Evolutionary conservation across 1,284 basidiomycete genomes (phyloP).

Genomic region (Irpex sp.): DNA sequence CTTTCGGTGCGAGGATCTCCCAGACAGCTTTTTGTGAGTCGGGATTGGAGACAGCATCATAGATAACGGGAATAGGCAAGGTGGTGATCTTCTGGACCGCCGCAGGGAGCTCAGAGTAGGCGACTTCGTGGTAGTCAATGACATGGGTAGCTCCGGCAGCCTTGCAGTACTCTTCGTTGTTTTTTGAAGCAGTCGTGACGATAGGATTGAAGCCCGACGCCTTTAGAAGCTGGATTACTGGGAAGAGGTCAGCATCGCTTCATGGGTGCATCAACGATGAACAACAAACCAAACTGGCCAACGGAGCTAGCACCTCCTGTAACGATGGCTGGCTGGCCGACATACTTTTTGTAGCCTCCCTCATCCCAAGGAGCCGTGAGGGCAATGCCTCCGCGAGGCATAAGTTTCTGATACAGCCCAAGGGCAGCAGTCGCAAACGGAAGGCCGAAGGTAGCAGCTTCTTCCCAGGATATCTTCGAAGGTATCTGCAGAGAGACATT

Average conservation of each 20-base stretch:
- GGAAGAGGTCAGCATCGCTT: background rate
- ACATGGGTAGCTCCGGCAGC: constrained; percentile 30
- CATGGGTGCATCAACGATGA: background rate
- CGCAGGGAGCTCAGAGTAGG: constrained; percentile 7
- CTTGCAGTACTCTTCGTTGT: constrained; percentile 26
- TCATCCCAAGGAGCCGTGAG: constrained; percentile 16
- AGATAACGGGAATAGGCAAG: constrained; percentile 13
- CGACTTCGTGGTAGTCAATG: constrained; percentile 19
- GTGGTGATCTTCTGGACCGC: constrained; percentile 10
- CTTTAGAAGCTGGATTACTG: constrained; percentile 26
- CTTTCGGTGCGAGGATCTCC: constrained; percentile 20
- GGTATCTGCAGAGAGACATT: constrained; percentile 11
- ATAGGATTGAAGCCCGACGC: constrained; percentile 22
- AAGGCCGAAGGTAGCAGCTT: constrained; percentile 17
- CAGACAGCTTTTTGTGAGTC: constrained; percentile 20
- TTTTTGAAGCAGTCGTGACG: constrained; percentile 24
- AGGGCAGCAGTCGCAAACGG: constrained; percentile 16
- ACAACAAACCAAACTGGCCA: constrained; percentile 31
- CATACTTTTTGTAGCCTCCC: constrained; percentile 23
- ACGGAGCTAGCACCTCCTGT: constrained; percentile 35
- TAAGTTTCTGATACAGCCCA: constrained; percentile 9
- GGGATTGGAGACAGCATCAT: constrained; percentile 25
- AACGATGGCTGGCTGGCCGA: constrained; percentile 27
- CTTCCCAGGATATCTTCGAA: constrained; percentile 16
- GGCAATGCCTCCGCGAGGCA: constrained; percentile 15